phyloP scores from a whole-genome alignment of 371 early-diverging fungal genomes.

The Blakeslea trispora region DNA sequence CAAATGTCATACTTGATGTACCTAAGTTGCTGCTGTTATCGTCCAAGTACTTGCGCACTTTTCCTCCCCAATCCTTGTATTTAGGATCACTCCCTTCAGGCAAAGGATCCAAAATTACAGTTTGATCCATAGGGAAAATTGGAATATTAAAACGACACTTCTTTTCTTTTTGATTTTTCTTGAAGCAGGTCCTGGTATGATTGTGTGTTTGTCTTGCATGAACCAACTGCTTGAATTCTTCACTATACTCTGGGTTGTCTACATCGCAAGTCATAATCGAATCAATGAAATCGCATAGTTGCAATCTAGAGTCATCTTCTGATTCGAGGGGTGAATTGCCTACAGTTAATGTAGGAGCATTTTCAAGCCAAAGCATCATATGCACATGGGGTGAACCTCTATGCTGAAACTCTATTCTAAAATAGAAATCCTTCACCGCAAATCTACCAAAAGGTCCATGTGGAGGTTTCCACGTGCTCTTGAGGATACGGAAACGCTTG shows the following conservation, averaged over 20 bases:
- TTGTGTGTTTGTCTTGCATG: background rate
- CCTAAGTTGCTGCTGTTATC: too few species aligned
- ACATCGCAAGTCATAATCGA: background rate
- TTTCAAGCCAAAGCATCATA: background rate
- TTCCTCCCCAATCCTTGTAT: background rate
- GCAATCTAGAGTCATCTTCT: too few species aligned
- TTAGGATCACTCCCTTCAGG: too few species aligned
- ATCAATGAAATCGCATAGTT: background rate
- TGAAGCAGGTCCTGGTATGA: background rate
- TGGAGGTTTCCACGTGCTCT: conserved; percentile 2
- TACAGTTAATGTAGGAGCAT: background rate
- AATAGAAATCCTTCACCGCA: conserved; percentile 1
- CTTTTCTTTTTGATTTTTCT: background rate
- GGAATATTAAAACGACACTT: background rate
- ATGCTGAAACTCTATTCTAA: conserved; percentile 10
- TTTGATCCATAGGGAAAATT: conserved; percentile 1
- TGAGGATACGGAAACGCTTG: background rate
- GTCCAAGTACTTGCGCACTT: background rate
- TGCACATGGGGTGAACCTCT: conserved; percentile 4
- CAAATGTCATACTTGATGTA: background rate
- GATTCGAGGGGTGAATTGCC: too few species aligned
- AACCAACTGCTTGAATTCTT: background rate
- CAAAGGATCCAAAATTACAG: background rate
- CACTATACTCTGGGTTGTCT: background rate
- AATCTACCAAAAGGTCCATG: conserved; percentile 9